phyloP scores from a whole-genome alignment of 345 rosid genomes.

The Trapa incisa region DNA sequence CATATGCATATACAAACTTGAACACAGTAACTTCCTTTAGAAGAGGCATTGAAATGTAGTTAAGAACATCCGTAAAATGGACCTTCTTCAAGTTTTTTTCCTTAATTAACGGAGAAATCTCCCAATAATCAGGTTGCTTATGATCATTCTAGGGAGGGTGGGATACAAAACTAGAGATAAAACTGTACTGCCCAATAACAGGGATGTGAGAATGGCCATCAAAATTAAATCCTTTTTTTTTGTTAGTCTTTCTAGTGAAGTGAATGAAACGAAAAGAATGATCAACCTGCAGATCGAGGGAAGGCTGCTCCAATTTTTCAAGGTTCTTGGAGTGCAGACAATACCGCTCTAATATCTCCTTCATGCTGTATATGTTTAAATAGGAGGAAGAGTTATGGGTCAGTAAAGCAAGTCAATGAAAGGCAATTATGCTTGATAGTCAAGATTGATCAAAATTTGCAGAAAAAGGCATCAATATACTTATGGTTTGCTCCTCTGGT shows the following conservation, averaged over 20 bases:
- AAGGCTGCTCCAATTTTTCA: slow-evolving; percentile 72
- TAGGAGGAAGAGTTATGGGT: neutral
- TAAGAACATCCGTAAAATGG: too few species aligned
- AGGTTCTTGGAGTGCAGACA: slow-evolving; percentile 70
- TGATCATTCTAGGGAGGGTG: too few species aligned
- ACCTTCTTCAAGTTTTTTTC: too few species aligned
- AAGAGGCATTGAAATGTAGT: too few species aligned
- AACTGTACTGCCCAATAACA: too few species aligned
- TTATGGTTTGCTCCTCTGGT: neutral
- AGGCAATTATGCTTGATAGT: neutral
- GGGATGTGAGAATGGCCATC: too few species aligned
- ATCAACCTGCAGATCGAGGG: slow-evolving; percentile 74
- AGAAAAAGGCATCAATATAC: neutral
- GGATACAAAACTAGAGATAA: too few species aligned
- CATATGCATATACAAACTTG: too few species aligned
- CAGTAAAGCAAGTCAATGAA: neutral
- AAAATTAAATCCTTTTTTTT: neutral
- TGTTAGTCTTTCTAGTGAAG: neutral
- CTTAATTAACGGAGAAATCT: too few species aligned
- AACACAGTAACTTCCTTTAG: too few species aligned
- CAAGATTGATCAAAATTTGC: too few species aligned
- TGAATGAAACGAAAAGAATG: neutral
- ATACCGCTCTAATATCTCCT: slow-evolving; percentile 63
- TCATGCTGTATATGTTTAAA: slow-evolving; percentile 37
- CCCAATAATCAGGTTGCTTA: too few species aligned